Percentiles rank a stretch among this genome's conserved stretches.
Evolutionary conservation across 768 basidiomycete genomes (phyloP).

Genomic region (Lentinula detonsa): DNA sequence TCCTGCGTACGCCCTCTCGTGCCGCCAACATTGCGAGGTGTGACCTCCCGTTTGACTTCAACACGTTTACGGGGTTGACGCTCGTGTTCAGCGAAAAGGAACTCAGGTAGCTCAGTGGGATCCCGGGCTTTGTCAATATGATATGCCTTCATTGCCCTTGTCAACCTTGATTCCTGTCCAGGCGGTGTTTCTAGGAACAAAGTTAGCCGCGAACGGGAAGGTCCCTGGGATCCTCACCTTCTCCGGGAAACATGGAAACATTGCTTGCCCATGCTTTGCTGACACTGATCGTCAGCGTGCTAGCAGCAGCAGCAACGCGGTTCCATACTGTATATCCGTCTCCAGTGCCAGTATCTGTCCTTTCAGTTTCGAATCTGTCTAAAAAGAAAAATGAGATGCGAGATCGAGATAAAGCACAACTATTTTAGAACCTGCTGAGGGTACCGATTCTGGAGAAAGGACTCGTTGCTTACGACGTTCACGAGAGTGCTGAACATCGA

Average conservation of each 20-base stretch:
- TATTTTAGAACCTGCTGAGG: background rate
- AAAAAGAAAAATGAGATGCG: background rate
- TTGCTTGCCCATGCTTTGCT: slow-evolving; percentile 51
- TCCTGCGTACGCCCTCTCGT: background rate
- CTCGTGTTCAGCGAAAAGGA: slow-evolving; percentile 36
- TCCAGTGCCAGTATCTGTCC: slow-evolving; percentile 15
- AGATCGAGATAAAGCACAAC: background rate
- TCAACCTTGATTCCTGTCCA: slow-evolving; percentile 55
- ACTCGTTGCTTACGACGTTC: background rate
- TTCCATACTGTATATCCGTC: slow-evolving; percentile 49
- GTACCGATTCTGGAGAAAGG: background rate
- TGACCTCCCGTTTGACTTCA: background rate
- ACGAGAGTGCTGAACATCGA: background rate
- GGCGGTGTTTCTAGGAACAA: slow-evolving; percentile 36
- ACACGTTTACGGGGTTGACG: slow-evolving; percentile 24
- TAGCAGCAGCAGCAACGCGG: slow-evolving; percentile 48
- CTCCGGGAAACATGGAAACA: slow-evolving; percentile 32
- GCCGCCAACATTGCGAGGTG: background rate
- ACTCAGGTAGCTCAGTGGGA: slow-evolving; percentile 25
- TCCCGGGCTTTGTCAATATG: slow-evolving; percentile 54
- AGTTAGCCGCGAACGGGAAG: background rate
- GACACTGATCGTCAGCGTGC: slow-evolving; percentile 48
- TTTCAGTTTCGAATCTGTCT: background rate
- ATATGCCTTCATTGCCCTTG: slow-evolving; percentile 63
- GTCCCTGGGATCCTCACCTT: slow-evolving; percentile 27